Conservation (phyloP, 805 yeast species). For the Blastobotrys parvus region DNA sequence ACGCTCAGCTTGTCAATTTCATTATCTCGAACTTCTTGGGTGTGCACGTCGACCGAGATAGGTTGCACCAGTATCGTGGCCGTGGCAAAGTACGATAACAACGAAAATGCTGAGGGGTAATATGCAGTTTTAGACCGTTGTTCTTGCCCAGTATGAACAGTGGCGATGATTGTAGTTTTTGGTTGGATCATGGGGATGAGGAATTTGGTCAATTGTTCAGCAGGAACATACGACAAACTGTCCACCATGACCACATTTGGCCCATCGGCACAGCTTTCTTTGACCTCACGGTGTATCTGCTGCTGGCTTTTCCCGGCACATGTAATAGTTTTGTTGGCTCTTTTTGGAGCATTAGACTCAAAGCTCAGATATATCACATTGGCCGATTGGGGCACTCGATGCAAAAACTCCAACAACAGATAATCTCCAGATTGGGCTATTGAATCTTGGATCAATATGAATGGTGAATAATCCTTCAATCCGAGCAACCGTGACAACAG, state of each 20-base stretch:
- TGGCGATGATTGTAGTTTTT: constrained; percentile 37
- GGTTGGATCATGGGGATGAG: constrained; percentile 45
- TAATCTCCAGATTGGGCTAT: constrained; percentile 56
- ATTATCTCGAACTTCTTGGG: constrained; percentile 42
- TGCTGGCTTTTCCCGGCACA: not conserved
- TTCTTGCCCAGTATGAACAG: constrained; percentile 31
- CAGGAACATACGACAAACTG: constrained; percentile 52
- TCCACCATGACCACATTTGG: constrained; percentile 53
- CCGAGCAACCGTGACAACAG: constrained; percentile 59
- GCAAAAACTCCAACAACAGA: constrained; percentile 51
- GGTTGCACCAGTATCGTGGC: constrained; percentile 60
- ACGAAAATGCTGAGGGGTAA: constrained; percentile 45
- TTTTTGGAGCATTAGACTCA: constrained; percentile 44
- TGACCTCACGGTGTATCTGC: not conserved
- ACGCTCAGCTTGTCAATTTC: constrained; percentile 35
- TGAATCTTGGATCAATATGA: constrained; percentile 61
- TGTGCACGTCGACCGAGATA: constrained; percentile 22
- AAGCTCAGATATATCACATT: constrained; percentile 53
- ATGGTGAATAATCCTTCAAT: constrained; percentile 67
- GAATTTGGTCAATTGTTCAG: constrained; percentile 39
- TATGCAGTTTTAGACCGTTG: constrained; percentile 23
- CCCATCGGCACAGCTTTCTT: not conserved
- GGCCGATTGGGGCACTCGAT: constrained; percentile 29
- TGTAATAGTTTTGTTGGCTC: constrained; percentile 21
- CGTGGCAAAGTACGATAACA: constrained; percentile 67